Conservation (phyloP, 495 filamentous ascomycete genomes). For the Hypomontagnella monticulosa region DNA sequence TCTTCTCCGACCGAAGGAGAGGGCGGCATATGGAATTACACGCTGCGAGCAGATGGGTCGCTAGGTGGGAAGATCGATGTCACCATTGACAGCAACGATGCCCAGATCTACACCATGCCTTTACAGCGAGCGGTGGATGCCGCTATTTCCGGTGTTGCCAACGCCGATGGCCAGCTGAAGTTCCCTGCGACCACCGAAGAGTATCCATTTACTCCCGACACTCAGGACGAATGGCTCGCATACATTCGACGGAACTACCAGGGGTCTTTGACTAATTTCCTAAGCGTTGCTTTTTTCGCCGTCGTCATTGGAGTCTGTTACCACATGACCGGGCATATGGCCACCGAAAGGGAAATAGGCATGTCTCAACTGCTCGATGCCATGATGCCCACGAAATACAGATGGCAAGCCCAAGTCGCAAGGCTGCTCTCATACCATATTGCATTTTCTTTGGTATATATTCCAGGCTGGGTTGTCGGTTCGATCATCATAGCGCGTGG, state of each 20-base stretch:
- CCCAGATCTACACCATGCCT: conserved; percentile 77
- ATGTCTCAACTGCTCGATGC: conserved; percentile 83
- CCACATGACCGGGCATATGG: conserved; percentile 79
- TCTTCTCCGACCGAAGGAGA: conserved; percentile 74
- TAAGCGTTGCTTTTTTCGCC: conserved; percentile 74
- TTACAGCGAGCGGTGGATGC: conserved; percentile 79
- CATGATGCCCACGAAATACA: conserved; percentile 74
- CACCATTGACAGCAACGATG: conserved; percentile 68
- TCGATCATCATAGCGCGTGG: conserved; percentile 67
- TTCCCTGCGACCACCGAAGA: conserved; percentile 64
- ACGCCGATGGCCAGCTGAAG: conserved; percentile 47
- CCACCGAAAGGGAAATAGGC: conserved; percentile 78
- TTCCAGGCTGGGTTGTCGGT: conserved; percentile 75
- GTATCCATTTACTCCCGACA: conserved; percentile 77
- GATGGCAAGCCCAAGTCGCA: conserved; percentile 74
- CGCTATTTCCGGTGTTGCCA: conserved; percentile 68
- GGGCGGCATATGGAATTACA: conserved; percentile 83
- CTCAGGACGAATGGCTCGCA: conserved; percentile 68
- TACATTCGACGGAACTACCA: conserved; percentile 73
- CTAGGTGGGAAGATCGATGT: conserved; percentile 67
- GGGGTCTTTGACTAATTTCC: conserved; percentile 69
- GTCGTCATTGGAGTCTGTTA: conserved; percentile 76
- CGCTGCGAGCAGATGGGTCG: conserved; percentile 74
- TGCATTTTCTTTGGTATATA: conserved; percentile 73
- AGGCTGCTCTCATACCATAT: conserved; percentile 73